These are phyloP conservation scores for Fusarium bactridioides DNA, from an alignment of 2,329 filamentous ascomycete genomes.

Conservation along the genomic window DNA sequence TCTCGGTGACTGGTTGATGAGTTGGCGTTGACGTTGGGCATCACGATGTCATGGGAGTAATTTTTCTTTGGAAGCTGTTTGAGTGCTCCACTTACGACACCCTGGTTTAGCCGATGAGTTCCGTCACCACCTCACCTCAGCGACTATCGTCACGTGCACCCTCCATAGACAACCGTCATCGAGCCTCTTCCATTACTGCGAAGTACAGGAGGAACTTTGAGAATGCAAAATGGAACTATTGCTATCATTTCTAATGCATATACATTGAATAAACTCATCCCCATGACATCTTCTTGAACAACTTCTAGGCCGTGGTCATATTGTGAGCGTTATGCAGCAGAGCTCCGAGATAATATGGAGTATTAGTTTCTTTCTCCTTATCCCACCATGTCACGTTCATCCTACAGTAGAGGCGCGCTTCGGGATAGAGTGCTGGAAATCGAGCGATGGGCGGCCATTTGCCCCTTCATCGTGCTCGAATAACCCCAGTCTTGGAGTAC, in stretches of 20 bases:
- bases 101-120: slow-evolving; percentile 39
- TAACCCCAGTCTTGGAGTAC: background rate
- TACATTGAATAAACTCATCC: background rate
- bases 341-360: background rate
- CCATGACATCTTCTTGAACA: background rate
- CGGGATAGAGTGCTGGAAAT: background rate
- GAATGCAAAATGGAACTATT: background rate
- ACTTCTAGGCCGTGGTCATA: background rate
- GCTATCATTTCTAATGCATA: background rate
- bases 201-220: background rate
- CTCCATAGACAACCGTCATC: background rate
- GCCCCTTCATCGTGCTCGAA: too few relatives aligned
- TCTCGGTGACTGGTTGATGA: slow-evolving; percentile 25
- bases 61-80: slow-evolving; percentile 38
- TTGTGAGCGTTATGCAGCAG: background rate
- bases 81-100: slow-evolving; percentile 1
- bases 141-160: slow-evolving; percentile 34
- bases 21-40: slow-evolving; percentile 35
- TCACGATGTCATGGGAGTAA: slow-evolving; percentile 40
- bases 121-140: background rate
- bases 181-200: background rate
- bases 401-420: background rate
- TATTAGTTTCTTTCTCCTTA: background rate
- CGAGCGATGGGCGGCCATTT: background rate
- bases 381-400: background rate